Percentiles rank a stretch among this genome's conserved stretches.
Evolutionary conservation across 345 rosid species (phyloP).

Genomic region (Durio zibethinus): DNA sequence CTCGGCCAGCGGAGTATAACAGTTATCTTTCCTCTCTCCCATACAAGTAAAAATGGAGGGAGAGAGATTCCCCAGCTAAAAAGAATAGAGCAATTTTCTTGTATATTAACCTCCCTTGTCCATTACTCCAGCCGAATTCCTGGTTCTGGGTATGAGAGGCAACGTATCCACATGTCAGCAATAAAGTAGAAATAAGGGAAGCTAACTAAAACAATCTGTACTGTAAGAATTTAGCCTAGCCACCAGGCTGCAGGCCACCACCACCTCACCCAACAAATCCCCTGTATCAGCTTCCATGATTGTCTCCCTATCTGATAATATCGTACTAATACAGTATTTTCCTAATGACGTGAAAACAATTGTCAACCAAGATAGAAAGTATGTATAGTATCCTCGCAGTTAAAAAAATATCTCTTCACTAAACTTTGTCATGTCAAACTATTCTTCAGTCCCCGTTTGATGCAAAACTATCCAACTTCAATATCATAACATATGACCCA

Average conservation of each 20-base stretch:
- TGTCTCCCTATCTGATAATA: background rate
- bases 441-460: no score
- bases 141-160: background rate
- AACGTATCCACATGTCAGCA: background rate
- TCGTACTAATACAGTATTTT: no score
- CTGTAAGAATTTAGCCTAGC: background rate
- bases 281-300: slow-evolving; percentile 22
- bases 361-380: no score
- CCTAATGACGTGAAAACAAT: no score
- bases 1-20: no score
- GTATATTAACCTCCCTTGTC: slow-evolving; percentile 28
- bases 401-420: no score
- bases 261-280: slow-evolving; percentile 24
- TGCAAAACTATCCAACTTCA: no score
- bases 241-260: background rate
- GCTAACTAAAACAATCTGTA: background rate
- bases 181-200: slow-evolving; percentile 1
- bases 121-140: slow-evolving; percentile 29
- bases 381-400: accelerated
- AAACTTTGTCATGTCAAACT: no score
- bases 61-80: slow-evolving; percentile 41
- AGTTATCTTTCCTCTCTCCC: slow-evolving; percentile 11
- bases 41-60: background rate
- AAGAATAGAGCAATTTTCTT: slow-evolving; percentile 31
- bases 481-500: no score